Conservation (phyloP, 768 basidiomycete species). For the Kwoniella mangroviensis region DNA sequence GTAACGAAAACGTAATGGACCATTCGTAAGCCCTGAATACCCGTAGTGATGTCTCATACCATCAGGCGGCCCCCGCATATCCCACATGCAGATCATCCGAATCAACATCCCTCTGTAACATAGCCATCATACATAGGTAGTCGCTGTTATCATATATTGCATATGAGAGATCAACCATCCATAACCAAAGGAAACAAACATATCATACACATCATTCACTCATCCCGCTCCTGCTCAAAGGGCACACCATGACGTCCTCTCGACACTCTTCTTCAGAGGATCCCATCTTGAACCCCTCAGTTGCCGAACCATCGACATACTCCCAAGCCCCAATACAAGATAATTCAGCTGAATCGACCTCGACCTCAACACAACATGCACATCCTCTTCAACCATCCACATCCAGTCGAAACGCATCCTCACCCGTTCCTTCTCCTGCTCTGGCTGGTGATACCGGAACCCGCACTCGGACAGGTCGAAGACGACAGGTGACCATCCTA, state of each 20-base stretch:
- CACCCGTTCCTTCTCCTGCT: neutral
- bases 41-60: neutral
- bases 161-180: neutral
- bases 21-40: neutral
- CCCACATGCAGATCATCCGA: neutral
- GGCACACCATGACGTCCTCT: conserved; percentile 3
- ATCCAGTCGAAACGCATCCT: neutral
- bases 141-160: neutral
- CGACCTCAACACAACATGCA: neutral
- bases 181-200: no score
- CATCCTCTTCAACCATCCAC: neutral
- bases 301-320: neutral
- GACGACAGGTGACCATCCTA: conserved; percentile 13
- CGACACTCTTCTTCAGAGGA: neutral
- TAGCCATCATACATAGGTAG: neutral
- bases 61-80: neutral
- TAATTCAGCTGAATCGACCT: neutral
- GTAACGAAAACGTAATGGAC: neutral
- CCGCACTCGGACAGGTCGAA: neutral
- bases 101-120: neutral
- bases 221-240: neutral
- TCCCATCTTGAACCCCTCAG: neutral
- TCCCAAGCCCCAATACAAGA: neutral
- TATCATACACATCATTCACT: no score
- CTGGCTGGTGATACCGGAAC: neutral